Evolutionary conservation across 2,329 filamentous ascomycete genomes (phyloP), one percentile per base, ranked within the genome.

Genomic region (Botrytis byssoidea): DNA sequence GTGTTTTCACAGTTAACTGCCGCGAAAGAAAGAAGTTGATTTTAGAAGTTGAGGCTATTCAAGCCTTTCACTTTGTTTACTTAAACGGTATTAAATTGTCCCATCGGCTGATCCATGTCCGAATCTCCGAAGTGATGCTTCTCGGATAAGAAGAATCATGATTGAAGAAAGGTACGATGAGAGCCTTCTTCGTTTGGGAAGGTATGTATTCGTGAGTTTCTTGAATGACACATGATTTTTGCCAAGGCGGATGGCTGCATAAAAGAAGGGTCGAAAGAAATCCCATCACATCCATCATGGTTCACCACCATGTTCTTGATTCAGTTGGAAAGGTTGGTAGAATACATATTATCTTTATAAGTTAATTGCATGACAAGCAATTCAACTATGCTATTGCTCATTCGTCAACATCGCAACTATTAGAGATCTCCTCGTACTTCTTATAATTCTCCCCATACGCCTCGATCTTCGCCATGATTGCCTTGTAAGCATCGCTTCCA

Each of bases 401-500:
- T 64, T 71, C 74, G 70, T 77, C 77, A 66, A 78, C 76, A 71
- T 78, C 75, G 6, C 75, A 78, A 44, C 75, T 76, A 22, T 77
- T 78, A 4, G 77, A 77, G 8, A 79, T 74, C 66, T 78, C 74
- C 73, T 78, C 77, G 67, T 77, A 79, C 74, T 79, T 78, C 72
- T 76, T 76, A 51, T 75, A 78, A 57, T 85, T 84, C 75, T 86
- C 83, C 46, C 81, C 73, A 67, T 86, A 87, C 20, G 81, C 80
- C 61, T 88, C 84, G 35, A 88, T 82, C 81, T 89, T 89, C 0
- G 80, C 77, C 76, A 82, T 85, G 35, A 90, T 84, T 7, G 76
- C 81, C 1, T 78, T 77, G 78, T 85, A 89, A 0, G 86, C 86
- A 80, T 89, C 88, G 0, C 83, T 86, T 0, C 88, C 88, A 18